Evolutionary conservation across 768 basidiomycete species (phyloP).

Genomic region (Hericium coralloides): DNA sequence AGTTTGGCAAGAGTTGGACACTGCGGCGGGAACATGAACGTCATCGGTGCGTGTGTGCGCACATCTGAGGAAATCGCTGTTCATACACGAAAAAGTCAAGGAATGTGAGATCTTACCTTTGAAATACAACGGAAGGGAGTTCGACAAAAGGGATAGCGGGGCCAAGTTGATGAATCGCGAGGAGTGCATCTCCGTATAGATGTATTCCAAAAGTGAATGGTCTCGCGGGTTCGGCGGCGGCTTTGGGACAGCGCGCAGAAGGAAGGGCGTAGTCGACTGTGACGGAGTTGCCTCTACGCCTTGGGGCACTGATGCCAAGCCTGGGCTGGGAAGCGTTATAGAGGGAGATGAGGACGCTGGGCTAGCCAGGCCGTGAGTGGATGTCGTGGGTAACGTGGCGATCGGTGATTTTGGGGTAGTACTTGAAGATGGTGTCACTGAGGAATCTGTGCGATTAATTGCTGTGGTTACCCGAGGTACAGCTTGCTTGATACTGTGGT

Average conservation of each 20-base stretch:
- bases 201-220: constrained; percentile 51
- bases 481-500: not conserved
- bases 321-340: not conserved
- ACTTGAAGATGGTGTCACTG: not conserved
- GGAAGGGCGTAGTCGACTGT: not conserved
- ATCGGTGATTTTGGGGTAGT: too few species aligned
- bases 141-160: constrained; percentile 53
- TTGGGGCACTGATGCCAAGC: not conserved
- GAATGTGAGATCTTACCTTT: constrained; percentile 32
- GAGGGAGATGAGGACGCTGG: not conserved
- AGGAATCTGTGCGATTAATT: not conserved
- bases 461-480: not conserved
- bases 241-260: not conserved
- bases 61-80: constrained; percentile 34
- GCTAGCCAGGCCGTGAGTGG: not conserved
- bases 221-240: constrained; percentile 46
- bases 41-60: constrained; percentile 55
- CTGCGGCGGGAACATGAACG: constrained; percentile 48
- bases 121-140: constrained; percentile 51
- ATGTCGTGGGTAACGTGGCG: not conserved
- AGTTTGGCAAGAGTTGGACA: constrained; percentile 5
- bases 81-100: too few species aligned
- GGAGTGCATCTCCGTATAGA: constrained; percentile 62
- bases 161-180: constrained; percentile 59
- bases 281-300: not conserved